Base-by-base conservation (phyloP, 1,284 basidiomycete species). In the Puccinia coronata region DNA sequence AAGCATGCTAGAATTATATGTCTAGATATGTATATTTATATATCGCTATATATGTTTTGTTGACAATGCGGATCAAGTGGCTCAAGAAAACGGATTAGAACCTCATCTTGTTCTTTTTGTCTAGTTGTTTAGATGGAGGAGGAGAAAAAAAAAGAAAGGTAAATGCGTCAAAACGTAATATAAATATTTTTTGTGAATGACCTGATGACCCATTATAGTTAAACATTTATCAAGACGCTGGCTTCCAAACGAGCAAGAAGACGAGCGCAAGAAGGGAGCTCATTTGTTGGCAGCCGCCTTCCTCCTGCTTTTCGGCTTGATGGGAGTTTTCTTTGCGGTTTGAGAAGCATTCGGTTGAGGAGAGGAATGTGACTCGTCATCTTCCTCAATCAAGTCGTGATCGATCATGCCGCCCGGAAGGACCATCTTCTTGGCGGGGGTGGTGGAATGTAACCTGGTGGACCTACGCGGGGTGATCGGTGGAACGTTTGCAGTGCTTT, bases 391-490 rank as follows among this genome's bases (percentile, higher is more conserved):
- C 31, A 41, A 74, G 39, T 74, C 72, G 3, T 39, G 72, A 47
- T 57, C 72, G 41, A 59, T n/a, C 51, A 74, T 71, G 4, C 47
- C 69, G 23, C 69, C 69, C 16, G 69, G 69, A 34, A 71, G 51
- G 47, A 71, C 36, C 39, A 18, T 59, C 25, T 43, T 63, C 63
- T 78, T 65, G n/a, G 59, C 49, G 11, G 65, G 75, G n/a, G 75
- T 69, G 23, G 61, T 53, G 14, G 61, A 77, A 65, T 77, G 59
- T 5, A 78, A 28, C 28, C 75, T 39, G 55, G 47, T 67, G 6
- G 75, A 78, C 31, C 75, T 34, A 36, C 75, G 61, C 6, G 75
- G 75, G 9, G 75, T 78, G 57, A 78, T 55, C 20, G 75, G 75
- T 8, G 49, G 57, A 39, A 49, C 47, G n/a, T 14, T n/a, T 28